Base-by-base conservation (phyloP, 352 stramenopile genomes). In the Pilasporangium apinafurcum region DNA sequence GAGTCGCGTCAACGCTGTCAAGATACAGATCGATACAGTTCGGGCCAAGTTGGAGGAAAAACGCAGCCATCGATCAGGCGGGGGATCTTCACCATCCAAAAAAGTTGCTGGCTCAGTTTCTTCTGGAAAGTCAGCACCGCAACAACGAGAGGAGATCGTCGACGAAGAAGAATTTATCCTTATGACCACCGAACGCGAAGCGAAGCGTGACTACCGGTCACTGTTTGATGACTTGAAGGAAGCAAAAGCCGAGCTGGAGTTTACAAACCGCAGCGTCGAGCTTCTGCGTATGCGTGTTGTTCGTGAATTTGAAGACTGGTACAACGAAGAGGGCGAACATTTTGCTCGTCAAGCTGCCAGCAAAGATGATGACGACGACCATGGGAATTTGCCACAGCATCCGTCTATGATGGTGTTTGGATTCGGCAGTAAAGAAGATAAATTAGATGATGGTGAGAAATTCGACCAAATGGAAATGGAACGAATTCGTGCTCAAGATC, bases 91-190 rank as follows among this genome's bases (percentile, higher is more conserved):
- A n/a, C n/a, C n/a, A n/a, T n/a, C n/a, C n/a, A n/a, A n/a, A n/a
- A n/a, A n/a, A n/a, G n/a, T n/a, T n/a, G n/a, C n/a, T n/a, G 41
- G n/a, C 1, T n/a, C 27, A 0, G 59, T 48, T 9, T 38, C 55
- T 3, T 38, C 47, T 18, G 30, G 13, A 27, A 25, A 13, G 20
- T 51, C 17, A 21, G 8, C 40, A n/a, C 34, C 13, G 31, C 53
- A 62, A 35, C 55, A 72, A 10, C 61, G 58, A 13, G 81, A 95
- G 1, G 68, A 93, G 38, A 65, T 96, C 24, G 81, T 97, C 17
- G 89, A 96, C 42, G 88, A 96, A 51, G 90, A 97, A 58, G 90
- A 97, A 49, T 97, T 95, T 39, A 55, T 90, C 9, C 46, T 95
- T 12, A 90, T 95, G 76, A 87, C 73, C 17, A 50, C 73, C 8